phyloP scores from a whole-genome alignment of 2,329 filamentous ascomycete species.

The Sporothrix dimorphospora region DNA sequence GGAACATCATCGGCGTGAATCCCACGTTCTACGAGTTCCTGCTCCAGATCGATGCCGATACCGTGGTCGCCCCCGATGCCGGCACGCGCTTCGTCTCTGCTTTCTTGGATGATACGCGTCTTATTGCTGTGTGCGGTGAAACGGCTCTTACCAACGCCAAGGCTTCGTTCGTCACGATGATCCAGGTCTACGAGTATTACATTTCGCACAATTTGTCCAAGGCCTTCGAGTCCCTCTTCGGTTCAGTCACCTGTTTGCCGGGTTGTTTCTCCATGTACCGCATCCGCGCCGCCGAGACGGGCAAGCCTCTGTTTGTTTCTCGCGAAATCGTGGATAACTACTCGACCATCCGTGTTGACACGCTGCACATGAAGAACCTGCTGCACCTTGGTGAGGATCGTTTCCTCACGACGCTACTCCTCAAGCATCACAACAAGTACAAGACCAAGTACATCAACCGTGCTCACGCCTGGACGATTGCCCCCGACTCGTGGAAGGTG shows the following conservation, averaged over 20 bases:
- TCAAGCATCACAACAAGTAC: slow-evolving; percentile 90
- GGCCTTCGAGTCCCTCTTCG: slow-evolving; percentile 96
- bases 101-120: slow-evolving; percentile 86
- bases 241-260: slow-evolving; percentile 94
- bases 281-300: slow-evolving; percentile 88
- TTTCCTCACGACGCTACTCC: slow-evolving; percentile 89
- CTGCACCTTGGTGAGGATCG: slow-evolving; percentile 96
- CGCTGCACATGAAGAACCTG: slow-evolving; percentile 97
- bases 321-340: slow-evolving; percentile 88
- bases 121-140: slow-evolving; percentile 95
- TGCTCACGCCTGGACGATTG: slow-evolving; percentile 95
- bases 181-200: slow-evolving; percentile 99
- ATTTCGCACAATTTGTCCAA: slow-evolving; percentile 97
- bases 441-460: slow-evolving; percentile 97
- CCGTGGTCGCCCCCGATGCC: slow-evolving; percentile 85
- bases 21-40: slow-evolving; percentile 98
- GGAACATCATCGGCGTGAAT: slow-evolving; percentile 98
- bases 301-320: slow-evolving; percentile 95
- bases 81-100: slow-evolving; percentile 89
- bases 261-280: slow-evolving; percentile 99
- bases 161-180: slow-evolving; percentile 94
- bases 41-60: slow-evolving; percentile 96
- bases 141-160: slow-evolving; percentile 93
- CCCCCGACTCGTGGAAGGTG: slow-evolving; percentile 89
- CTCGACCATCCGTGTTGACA: slow-evolving; percentile 92